These are phyloP conservation scores for Termitomyces sp. DNA, from an alignment of 768 basidiomycete genomes.

Conservation along the genomic window DNA sequence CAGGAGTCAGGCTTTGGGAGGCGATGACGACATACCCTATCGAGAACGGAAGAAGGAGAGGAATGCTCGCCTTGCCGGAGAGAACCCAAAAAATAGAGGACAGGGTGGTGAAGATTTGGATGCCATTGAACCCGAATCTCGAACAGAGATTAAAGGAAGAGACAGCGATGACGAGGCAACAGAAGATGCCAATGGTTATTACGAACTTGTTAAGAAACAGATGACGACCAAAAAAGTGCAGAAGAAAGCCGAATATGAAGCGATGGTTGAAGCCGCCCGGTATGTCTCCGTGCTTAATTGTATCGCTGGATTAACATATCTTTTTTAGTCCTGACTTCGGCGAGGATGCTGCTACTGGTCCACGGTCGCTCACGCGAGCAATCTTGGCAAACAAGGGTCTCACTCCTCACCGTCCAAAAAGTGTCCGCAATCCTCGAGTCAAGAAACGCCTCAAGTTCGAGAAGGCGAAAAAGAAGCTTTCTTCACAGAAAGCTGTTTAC, in stretches of 20 bases:
- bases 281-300: slow-evolving; percentile 27
- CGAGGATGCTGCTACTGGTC: slow-evolving; percentile 50
- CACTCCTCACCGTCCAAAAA: slow-evolving; percentile 85
- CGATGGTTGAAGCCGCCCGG: slow-evolving; percentile 50
- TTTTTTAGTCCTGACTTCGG: slow-evolving; percentile 24
- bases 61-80: slow-evolving; percentile 52
- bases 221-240: slow-evolving; percentile 69
- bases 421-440: slow-evolving; percentile 93
- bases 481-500: slow-evolving; percentile 89
- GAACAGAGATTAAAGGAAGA: slow-evolving; percentile 29
- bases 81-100: slow-evolving; percentile 39
- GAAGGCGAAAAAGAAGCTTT: slow-evolving; percentile 89
- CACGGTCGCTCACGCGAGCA: slow-evolving; percentile 83
- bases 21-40: slow-evolving; percentile 96
- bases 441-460: slow-evolving; percentile 95
- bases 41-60: slow-evolving; percentile 66
- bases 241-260: slow-evolving; percentile 83
- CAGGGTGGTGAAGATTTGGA: slow-evolving; percentile 69
- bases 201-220: slow-evolving; percentile 80
- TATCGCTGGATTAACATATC: slow-evolving; percentile 4
- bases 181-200: slow-evolving; percentile 73
- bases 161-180: slow-evolving; percentile 35
- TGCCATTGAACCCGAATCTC: slow-evolving; percentile 44
- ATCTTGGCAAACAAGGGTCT: slow-evolving; percentile 95
- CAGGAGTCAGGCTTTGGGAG: slow-evolving; percentile 65